Conservation (phyloP, 129 eudicot species). For the Solidago caesia region DNA sequence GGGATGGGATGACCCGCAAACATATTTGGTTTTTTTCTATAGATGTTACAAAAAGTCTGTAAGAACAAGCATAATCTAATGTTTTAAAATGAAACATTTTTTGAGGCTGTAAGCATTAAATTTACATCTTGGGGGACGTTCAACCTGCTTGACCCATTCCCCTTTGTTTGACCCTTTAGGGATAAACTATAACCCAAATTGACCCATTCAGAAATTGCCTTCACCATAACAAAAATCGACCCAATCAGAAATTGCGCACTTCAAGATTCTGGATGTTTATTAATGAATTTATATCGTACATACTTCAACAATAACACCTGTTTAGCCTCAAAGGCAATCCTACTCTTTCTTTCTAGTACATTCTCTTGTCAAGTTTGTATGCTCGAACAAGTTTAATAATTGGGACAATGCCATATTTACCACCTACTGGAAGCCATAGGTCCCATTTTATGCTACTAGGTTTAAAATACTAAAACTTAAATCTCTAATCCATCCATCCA, state of each 20-base stretch:
- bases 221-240: too few relatives aligned
- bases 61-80: not conserved
- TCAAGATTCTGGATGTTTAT: too few relatives aligned
- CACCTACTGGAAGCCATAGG: not conserved
- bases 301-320: too few relatives aligned
- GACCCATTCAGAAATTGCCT: not conserved
- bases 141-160: not conserved
- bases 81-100: not conserved
- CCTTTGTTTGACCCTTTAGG: not conserved
- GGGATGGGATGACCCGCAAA: too few relatives aligned
- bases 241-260: too few relatives aligned
- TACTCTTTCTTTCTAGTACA: too few relatives aligned
- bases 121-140: not conserved
- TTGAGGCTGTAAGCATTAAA: not conserved
- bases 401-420: not conserved
- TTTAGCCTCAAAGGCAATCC: too few relatives aligned
- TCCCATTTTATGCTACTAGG: not conserved
- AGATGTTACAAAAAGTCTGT: too few relatives aligned
- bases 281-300: too few relatives aligned
- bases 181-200: not conserved
- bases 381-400: not conserved
- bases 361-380: too few relatives aligned
- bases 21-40: too few relatives aligned
- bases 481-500: slow-evolving; percentile 4
- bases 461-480: not conserved